Percentiles rank a stretch among this genome's conserved stretches.
Evolutionary conservation across 352 stramenopile genomes (phyloP).

Genomic region (Phytophthora cryptogea): DNA sequence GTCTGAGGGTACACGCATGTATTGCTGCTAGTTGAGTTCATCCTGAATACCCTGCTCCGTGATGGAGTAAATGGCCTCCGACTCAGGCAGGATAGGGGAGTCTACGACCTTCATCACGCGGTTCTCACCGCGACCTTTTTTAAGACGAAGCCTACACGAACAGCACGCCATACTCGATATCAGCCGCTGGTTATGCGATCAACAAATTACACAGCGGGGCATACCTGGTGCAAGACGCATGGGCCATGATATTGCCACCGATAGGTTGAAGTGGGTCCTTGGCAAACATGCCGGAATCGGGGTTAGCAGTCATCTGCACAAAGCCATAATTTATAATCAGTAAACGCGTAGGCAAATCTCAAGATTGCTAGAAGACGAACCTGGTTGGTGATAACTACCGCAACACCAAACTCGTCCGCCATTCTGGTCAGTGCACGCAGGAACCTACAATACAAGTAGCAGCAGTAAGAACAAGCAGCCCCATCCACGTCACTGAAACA

Average conservation of each 20-base stretch:
- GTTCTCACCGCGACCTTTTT: slow-evolving; percentile 98
- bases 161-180: slow-evolving; percentile 9
- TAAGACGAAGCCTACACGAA: slow-evolving; percentile 82
- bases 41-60: slow-evolving; percentile 94
- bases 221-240: slow-evolving; percentile 83
- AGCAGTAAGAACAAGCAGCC: not conserved
- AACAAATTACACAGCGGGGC: not conserved
- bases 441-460: slow-evolving; percentile 81
- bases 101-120: slow-evolving; percentile 98
- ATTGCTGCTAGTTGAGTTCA: slow-evolving; percentile 77
- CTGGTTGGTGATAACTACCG: slow-evolving; percentile 91
- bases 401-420: slow-evolving; percentile 99
- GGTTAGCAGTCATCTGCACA: slow-evolving; percentile 86
- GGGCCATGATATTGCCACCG: slow-evolving; percentile 91
- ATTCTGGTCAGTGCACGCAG: slow-evolving; percentile 96
- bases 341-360: not conserved
- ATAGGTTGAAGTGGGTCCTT: slow-evolving; percentile 92
- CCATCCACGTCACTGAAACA: not conserved
- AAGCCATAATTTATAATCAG: not conserved
- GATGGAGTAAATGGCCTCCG: slow-evolving; percentile 98
- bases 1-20: slow-evolving; percentile 11
- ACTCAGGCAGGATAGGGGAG: slow-evolving; percentile 96
- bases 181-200: not conserved
- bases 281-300: slow-evolving; percentile 90
- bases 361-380: slow-evolving; percentile 29